Conservation (phyloP, 495 filamentous ascomycete genomes). For the Penicillium paxilli region DNA sequence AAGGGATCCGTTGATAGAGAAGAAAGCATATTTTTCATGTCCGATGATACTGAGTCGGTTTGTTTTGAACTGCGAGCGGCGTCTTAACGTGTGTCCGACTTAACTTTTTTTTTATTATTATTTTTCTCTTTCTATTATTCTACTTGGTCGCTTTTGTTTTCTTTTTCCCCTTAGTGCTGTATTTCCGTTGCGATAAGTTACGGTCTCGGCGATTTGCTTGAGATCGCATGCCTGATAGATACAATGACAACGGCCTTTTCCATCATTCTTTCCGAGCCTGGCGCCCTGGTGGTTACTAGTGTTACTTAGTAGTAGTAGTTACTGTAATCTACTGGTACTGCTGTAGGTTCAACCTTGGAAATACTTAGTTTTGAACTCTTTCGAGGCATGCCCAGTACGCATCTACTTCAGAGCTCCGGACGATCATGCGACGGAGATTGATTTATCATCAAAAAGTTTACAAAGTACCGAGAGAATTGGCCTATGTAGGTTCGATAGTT, state of each 20-base stretch:
- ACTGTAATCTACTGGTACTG: too few species aligned
- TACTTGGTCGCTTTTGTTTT: slow-evolving; percentile 5
- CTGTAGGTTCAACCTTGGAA: too few species aligned
- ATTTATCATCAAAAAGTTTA: too few species aligned
- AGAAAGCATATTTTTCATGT: slow-evolving; percentile 25
- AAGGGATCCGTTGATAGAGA: slow-evolving; percentile 27
- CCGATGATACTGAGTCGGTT: slow-evolving; percentile 21
- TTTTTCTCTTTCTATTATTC: slow-evolving; percentile 8
- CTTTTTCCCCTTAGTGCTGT: slow-evolving; percentile 10
- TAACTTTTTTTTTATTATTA: slow-evolving; percentile 15
- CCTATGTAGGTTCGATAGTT: background rate
- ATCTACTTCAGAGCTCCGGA: too few species aligned
- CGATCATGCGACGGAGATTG: too few species aligned
- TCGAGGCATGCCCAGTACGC: too few species aligned
- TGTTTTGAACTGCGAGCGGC: slow-evolving; percentile 32
- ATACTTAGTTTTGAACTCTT: too few species aligned
- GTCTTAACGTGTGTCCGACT: slow-evolving; percentile 36
- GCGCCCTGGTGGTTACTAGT: too few species aligned
- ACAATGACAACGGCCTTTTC: slow-evolving; percentile 6
- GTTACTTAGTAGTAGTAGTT: too few species aligned
- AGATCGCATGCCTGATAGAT: slow-evolving; percentile 16
- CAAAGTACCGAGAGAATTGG: background rate
- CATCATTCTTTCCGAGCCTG: too few species aligned
- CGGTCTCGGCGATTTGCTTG: slow-evolving; percentile 6
- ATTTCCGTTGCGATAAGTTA: slow-evolving; percentile 13